Evolutionary conservation across 2,329 filamentous ascomycete species (phyloP), one percentile per base, ranked within the genome.

Genomic region (Claviceps africana): DNA sequence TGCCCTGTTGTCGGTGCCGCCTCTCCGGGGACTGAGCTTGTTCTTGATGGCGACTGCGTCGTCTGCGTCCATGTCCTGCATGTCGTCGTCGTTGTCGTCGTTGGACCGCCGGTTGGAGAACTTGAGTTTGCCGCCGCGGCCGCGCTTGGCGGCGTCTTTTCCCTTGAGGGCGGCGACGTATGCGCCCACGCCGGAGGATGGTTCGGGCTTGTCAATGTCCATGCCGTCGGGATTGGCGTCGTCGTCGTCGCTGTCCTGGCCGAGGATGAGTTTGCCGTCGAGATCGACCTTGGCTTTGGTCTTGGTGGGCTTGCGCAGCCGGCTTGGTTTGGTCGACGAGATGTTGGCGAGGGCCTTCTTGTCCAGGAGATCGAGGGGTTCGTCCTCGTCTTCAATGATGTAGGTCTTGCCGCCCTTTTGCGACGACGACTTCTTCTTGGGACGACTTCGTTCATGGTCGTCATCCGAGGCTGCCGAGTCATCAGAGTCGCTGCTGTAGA

Each of bases 311-410:
- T 76, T 75, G 64, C 78, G 78, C 58, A 77, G 68, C 64, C 81
- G 83, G 52, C 78, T 69, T 3, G 90, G 91, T 67, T 89, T 91
- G 11, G 88, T 95, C 5, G 87, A 88, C 2, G 90, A 95, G 62
- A 98, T 96, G 65, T 88, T 93, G 51, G 88, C 91, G 43, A 98
- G 79, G 9, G 90, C 88, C 64, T 84, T 85, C 56, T 88, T 86
- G 62, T 93, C 91, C 17, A 98, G 79, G 46, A 98, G 78, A 71
- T 98, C 93, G 43, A 98, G 83, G 1, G 93, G 93, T 66, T 97
- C 93, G 60, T 95, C 87, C 53, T 94, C 88, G 55, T 94, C 86
- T 71, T 97, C 91, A 55, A 95, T 79, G 60, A 98, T 97, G 68
- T 93, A 98, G 1, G 85, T 81, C 61, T 81, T 82, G 61, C 78